Evolutionary conservation across 495 filamentous ascomycete genomes (phyloP), one percentile per base, ranked within the genome.

Genomic region (Stereocaulon alpinum): DNA sequence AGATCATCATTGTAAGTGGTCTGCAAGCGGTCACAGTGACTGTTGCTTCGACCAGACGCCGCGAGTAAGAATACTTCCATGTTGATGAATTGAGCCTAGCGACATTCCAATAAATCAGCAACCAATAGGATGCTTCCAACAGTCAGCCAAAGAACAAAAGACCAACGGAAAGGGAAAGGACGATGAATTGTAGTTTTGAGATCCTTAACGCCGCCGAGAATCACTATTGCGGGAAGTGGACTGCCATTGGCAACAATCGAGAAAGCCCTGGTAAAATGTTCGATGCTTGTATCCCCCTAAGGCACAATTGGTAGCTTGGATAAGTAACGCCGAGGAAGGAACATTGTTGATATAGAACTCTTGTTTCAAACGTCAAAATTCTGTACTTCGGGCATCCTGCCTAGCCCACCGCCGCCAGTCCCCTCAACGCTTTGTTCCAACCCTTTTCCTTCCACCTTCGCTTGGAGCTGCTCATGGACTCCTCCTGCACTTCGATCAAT

Each of bases 401-500:
- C 77, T 58, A 81, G 51, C 12, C 78, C 78, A 60, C 68, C 67
- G 49, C 75, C 78, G 4, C 73, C 72, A 42, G 52, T 66, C 2
- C 63, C 66, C 48, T 61, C 59, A 20, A 65, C 55, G 59, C 64
- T 58, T 59, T 68, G 63, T 59, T 48, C 61, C 29, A 68, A 49
- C 53, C 61, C 66, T 34, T 62, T 52, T 15, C 66, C 66, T 4
- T 58, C 56, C 51, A 66, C 66, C 48, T 61, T 58, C 32, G 60
- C 63, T 58, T 72, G 72, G 65, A 74, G 72, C 15, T 73, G 73
- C 47, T 76, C 73, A 58, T 78, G 76, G 55, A 79, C 79, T 6
- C 77, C 78, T 52, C 69, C 72, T 34, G 77, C 78, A 61, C 78
- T 81, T 61, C 78, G 77, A 61, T 80, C 76, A 30, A 73, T 71